Base-by-base conservation (phyloP, 495 filamentous ascomycete species). In the Recurvomyces mirabilis region DNA sequence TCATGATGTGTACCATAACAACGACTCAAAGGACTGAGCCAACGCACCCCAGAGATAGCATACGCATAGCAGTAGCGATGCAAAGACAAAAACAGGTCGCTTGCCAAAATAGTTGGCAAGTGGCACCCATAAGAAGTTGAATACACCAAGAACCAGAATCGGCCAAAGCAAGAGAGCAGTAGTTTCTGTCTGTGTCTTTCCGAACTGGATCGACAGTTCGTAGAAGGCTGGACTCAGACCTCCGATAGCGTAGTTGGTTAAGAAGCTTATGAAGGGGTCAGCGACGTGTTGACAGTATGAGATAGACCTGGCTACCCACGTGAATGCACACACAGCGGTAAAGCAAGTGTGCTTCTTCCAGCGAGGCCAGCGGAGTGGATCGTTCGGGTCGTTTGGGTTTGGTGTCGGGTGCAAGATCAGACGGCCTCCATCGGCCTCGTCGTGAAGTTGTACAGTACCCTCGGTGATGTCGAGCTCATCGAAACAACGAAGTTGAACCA, bases 61-160 rank as follows among this genome's bases (percentile, higher is more conserved):
- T 7, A 57, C 30, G 35, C 49, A 55, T 14, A 62, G 55, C 24
- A 62, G 43, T 4, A 56, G 39, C 4, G 43, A 54, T 3, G 55
- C 43, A 23, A 62, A 56, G 14, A 60, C 57, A 29, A 62, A 62
- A 22, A 60, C 40, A 17, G 60, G 60, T 21, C 60, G 43, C 39
- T 62, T 60, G n/a, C 60, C 59, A 33, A 62, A 58, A 38, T 59
- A 60, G 30, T 60, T 60, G 1, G 60, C 60, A 7, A 62, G 33
- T 3, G 60, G 60, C 7, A 62, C 60, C 60, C 60, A 62, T 35
- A 62, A 55, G 51, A 62, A 62, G 41, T 62, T 62, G 38, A 62
- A 62, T 1, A 57, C 9, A 0, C 60, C 60, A 10, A 62, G 49
- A 1, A 60, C 55, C 11, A 62, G 48, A 36, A 62, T 59, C 0